Conservation (phyloP, 139 green algal species). For the Diplosphaera chodatii region DNA sequence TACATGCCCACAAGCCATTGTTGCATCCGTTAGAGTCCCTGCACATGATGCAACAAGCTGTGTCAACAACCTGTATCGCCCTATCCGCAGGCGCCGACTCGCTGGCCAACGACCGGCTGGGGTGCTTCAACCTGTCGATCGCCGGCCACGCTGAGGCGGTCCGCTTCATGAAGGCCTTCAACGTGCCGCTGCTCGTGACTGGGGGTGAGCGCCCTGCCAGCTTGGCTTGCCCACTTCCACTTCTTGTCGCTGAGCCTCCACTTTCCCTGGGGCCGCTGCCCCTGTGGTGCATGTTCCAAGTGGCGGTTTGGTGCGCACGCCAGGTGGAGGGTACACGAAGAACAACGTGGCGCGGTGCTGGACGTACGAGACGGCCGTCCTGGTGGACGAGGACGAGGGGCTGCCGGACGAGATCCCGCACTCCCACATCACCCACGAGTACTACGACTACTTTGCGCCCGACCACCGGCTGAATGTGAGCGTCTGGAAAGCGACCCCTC, state of each 20-base stretch:
- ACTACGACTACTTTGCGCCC: conserved; percentile 63
- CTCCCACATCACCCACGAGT: conserved; percentile 28
- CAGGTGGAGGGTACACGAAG: conserved; percentile 95
- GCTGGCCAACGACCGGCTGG: conserved; percentile 81
- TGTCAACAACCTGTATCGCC: too few relatives aligned
- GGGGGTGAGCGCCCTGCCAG: conserved; percentile 22
- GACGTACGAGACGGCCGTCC: conserved; percentile 56
- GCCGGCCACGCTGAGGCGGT: conserved; percentile 85
- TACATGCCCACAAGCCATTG: too few relatives aligned
- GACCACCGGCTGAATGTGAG: conserved; percentile 32
- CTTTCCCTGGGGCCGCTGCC: too few relatives aligned
- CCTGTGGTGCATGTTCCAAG: too few relatives aligned
- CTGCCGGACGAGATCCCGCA: conserved; percentile 53
- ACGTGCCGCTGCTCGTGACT: conserved; percentile 82
- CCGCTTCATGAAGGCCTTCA: conserved; percentile 83
- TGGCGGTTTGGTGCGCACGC: too few relatives aligned
- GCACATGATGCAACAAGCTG: too few relatives aligned
- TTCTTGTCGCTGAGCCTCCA: too few relatives aligned
- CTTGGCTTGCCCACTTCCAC: too few relatives aligned
- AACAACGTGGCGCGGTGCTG: conserved; percentile 88
- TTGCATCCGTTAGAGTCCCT: too few relatives aligned
- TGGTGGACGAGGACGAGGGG: conserved; percentile 33
- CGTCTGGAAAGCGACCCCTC: too few relatives aligned
- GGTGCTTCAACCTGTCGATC: conserved; percentile 88
- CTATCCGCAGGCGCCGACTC: conserved; percentile 73